phyloP scores from a whole-genome alignment of 1,284 basidiomycete species.

The Fomes fomentarius region DNA sequence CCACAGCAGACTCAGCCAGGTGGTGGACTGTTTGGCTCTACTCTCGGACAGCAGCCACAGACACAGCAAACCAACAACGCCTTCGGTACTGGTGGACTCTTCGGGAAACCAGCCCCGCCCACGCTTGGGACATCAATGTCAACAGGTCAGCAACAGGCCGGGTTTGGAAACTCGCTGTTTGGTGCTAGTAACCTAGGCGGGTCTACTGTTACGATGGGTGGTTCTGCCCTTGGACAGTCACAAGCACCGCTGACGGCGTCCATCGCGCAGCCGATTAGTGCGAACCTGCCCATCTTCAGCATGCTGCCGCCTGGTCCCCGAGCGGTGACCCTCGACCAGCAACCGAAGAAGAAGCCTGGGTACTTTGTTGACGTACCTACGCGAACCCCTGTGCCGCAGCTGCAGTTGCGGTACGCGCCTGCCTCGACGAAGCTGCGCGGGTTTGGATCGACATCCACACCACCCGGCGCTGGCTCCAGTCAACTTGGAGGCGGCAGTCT shows the following conservation, averaged over 20 bases:
- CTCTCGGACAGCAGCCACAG: slow-evolving; percentile 38
- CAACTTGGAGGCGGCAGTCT: slow-evolving; percentile 42
- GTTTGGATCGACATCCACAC: slow-evolving; percentile 53
- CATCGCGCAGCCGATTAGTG: slow-evolving; percentile 89
- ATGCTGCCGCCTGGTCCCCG: slow-evolving; percentile 73
- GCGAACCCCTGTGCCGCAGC: slow-evolving; percentile 62
- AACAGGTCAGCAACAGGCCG: slow-evolving; percentile 41
- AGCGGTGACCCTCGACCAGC: slow-evolving; percentile 59
- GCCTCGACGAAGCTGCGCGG: slow-evolving; percentile 72
- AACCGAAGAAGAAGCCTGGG: slow-evolving; percentile 71
- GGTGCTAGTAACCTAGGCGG: slow-evolving; percentile 40
- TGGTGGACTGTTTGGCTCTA: slow-evolving; percentile 45
- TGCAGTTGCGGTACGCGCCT: slow-evolving; percentile 64
- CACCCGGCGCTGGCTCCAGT: slow-evolving; percentile 36
- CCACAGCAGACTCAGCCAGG: slow-evolving; percentile 37
- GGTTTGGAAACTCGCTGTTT: slow-evolving; percentile 49
- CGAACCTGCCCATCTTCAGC: slow-evolving; percentile 77
- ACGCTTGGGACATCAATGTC: slow-evolving; percentile 40
- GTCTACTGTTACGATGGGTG: slow-evolving; percentile 40
- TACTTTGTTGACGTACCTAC: slow-evolving; percentile 74
- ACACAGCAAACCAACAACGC: slow-evolving; percentile 34
- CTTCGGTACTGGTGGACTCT: slow-evolving; percentile 43
- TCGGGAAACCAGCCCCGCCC: slow-evolving; percentile 45
- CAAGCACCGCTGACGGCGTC: slow-evolving; percentile 77
- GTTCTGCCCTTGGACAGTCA: slow-evolving; percentile 42